Evolutionary conservation across 176 grass and related monocot species (phyloP).

Genomic region (Oryza meridionalis): DNA sequence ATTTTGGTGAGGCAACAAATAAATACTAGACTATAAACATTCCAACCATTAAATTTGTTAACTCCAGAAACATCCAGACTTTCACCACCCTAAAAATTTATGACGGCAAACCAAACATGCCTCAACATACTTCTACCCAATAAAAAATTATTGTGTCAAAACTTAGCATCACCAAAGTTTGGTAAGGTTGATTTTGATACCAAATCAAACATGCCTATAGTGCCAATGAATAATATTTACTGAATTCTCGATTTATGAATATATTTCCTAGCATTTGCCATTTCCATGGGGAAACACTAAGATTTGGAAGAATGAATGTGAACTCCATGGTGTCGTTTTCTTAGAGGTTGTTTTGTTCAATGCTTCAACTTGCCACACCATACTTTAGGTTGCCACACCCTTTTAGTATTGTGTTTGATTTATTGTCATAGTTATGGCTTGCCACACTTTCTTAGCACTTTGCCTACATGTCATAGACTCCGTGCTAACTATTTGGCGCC

Average conservation of each 20-base stretch:
- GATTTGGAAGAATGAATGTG: background rate
- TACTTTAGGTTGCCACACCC: too few species aligned
- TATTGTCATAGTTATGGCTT: too few species aligned
- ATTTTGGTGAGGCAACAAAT: background rate
- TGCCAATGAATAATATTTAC: background rate
- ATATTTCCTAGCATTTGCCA: background rate
- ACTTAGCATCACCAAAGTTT: too few species aligned
- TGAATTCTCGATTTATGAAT: background rate
- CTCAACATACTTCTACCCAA: background rate
- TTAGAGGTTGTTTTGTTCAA: background rate
- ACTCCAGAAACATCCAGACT: background rate
- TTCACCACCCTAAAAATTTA: background rate
- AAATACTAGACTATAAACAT: background rate
- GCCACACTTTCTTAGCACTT: too few species aligned
- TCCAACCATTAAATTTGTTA: background rate
- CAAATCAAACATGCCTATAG: background rate
- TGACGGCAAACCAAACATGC: background rate
- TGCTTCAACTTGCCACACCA: too few species aligned
- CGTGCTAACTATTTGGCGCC: constrained; percentile 18
- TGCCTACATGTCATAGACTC: too few species aligned
- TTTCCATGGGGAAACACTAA: background rate
- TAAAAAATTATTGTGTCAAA: background rate
- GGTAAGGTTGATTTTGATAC: background rate
- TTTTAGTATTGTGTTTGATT: too few species aligned
- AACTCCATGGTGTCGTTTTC: background rate